Conservation (phyloP, 345 rosid species). For the Gossypium australe region DNA sequence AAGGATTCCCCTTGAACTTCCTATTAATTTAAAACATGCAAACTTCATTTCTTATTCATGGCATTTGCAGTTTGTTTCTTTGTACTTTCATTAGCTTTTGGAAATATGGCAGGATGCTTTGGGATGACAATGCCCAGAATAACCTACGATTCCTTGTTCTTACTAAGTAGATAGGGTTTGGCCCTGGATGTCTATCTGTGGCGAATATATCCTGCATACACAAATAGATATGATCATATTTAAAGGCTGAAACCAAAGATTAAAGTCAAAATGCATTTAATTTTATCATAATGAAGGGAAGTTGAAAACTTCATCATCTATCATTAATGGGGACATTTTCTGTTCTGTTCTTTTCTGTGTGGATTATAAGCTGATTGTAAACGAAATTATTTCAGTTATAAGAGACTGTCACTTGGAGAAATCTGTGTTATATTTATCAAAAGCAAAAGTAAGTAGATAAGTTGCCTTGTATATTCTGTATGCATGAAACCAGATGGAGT, state of each 20-base stretch:
- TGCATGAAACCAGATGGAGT: neutral
- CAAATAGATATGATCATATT: neutral
- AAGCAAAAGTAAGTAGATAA: neutral
- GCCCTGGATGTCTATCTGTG: neutral
- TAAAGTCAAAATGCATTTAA: neutral
- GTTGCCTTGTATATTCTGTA: neutral
- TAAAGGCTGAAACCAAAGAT: neutral
- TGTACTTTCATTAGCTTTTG: neutral
- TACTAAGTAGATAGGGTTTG: neutral
- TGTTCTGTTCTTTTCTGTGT: neutral
- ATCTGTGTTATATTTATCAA: neutral
- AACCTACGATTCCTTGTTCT: neutral
- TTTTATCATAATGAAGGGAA: neutral
- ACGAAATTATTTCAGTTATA: neutral
- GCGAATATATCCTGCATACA: neutral
- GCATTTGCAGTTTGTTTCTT: neutral
- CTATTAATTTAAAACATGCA: neutral
- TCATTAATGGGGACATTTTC: neutral
- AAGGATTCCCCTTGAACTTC: neutral
- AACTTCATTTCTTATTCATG: neutral
- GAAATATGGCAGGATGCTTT: conserved; percentile 14
- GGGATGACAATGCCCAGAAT: neutral
- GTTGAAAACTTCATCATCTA: neutral
- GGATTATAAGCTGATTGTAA: neutral
- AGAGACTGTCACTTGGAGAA: too few species aligned